Evolutionary conservation across 2,329 filamentous ascomycete genomes (phyloP).

Genomic region (Fusarium transvaalense): DNA sequence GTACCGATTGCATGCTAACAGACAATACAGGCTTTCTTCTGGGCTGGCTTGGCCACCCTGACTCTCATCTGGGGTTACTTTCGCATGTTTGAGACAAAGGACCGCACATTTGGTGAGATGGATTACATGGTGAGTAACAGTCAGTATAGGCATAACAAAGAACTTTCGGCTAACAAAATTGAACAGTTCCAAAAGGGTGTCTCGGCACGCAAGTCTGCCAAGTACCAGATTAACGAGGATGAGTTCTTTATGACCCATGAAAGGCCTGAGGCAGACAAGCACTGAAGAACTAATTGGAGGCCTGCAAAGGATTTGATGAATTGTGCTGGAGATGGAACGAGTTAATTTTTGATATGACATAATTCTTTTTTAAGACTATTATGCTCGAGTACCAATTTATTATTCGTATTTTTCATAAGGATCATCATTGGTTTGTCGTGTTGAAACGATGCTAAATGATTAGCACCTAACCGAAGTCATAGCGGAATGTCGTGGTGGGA

Average conservation of each 20-base stretch:
- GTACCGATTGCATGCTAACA: conserved; percentile 9
- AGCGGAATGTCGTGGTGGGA: conserved; percentile 28
- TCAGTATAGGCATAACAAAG: not conserved
- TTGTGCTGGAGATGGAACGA: conserved; percentile 2
- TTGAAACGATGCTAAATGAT: conserved; percentile 15
- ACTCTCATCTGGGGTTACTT: conserved; percentile 59
- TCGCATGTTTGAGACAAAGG: conserved; percentile 60
- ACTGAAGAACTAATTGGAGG: conserved; percentile 11
- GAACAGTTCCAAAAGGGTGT: conserved; percentile 54
- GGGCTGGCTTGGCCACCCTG: conserved; percentile 54
- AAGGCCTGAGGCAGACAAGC: conserved; percentile 29
- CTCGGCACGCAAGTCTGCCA: conserved; percentile 55
- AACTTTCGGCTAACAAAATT: conserved; percentile 26
- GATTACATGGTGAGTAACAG: conserved; percentile 54
- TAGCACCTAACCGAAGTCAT: conserved; percentile 16
- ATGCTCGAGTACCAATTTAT: conserved; percentile 15
- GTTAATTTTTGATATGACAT: not conserved
- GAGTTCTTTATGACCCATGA: conserved; percentile 49
- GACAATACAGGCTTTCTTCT: conserved; percentile 56
- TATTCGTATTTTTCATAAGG: conserved; percentile 6
- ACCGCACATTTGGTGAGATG: conserved; percentile 60
- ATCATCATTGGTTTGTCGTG: conserved; percentile 7
- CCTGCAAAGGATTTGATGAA: conserved; percentile 1
- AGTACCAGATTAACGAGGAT: conserved; percentile 53
- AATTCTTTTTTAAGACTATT: conserved; percentile 15